phyloP scores from a whole-genome alignment of 2,329 filamentous ascomycete species.

The Sporothrix luriei region DNA sequence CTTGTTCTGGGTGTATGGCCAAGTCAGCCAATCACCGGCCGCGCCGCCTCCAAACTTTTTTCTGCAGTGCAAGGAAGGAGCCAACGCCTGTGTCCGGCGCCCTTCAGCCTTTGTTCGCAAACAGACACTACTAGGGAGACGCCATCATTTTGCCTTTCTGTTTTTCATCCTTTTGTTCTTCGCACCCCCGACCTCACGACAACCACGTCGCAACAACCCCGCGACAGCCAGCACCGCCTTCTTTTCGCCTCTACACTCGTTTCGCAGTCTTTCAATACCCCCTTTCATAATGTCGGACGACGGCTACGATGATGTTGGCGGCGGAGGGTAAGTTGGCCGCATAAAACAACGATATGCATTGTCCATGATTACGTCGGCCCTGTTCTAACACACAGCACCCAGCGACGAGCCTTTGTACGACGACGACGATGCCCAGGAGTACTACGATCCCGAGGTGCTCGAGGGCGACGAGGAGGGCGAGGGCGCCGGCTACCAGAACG shows the following conservation, averaged over 20 bases:
- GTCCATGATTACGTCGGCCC: not conserved
- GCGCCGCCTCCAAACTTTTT: constrained; percentile 33
- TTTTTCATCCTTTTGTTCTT: not conserved
- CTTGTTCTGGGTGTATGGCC: not conserved
- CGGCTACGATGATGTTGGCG: constrained; percentile 63
- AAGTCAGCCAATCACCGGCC: constrained; percentile 28
- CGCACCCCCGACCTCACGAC: not conserved
- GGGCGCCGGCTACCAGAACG: constrained; percentile 49
- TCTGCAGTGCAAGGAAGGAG: constrained; percentile 5
- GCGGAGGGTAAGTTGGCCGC: constrained; percentile 55
- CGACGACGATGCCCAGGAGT: constrained; percentile 65
- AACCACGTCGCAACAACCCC: not conserved
- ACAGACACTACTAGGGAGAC: constrained; percentile 23
- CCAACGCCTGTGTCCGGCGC: not conserved
- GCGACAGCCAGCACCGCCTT: not conserved
- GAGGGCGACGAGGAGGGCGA: constrained; percentile 59
- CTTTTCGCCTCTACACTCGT: constrained; percentile 3
- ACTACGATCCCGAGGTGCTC: constrained; percentile 58
- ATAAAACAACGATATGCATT: not conserved
- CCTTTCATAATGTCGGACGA: constrained; percentile 68
- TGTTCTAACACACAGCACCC: not conserved
- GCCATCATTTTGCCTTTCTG: not conserved
- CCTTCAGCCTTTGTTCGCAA: constrained; percentile 20
- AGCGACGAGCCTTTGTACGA: constrained; percentile 74
- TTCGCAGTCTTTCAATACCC: not conserved